These are phyloP conservation scores for Parastagonospora avenae DNA, from an alignment of 2,329 filamentous ascomycete species.

Conservation along the genomic window DNA sequence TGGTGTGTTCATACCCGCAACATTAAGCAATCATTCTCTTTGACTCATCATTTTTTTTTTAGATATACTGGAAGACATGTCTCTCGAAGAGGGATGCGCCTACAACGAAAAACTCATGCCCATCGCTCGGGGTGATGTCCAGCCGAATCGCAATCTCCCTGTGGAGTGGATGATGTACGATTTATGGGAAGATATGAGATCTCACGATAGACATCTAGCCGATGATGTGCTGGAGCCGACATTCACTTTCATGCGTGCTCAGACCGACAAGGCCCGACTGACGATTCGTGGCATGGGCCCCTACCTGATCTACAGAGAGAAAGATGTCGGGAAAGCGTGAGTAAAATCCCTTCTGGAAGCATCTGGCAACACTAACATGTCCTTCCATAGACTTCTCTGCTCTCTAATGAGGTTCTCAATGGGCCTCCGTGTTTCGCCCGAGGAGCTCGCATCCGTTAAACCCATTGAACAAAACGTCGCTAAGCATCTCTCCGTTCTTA, in stretches of 20 bases:
- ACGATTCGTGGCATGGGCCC: slow-evolving; percentile 31
- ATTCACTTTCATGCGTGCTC: slow-evolving; percentile 50
- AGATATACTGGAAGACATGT: slow-evolving; percentile 53
- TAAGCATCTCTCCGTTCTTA: slow-evolving; percentile 49
- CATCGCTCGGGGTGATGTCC: slow-evolving; percentile 37
- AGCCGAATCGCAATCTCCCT: slow-evolving; percentile 40
- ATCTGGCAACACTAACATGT: slow-evolving; percentile 2
- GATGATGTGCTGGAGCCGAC: slow-evolving; percentile 47
- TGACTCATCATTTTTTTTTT: too few species aligned
- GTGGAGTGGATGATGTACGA: slow-evolving; percentile 48
- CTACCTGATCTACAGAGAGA: slow-evolving; percentile 49
- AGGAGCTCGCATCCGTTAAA: slow-evolving; percentile 29
- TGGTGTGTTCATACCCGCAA: too few species aligned
- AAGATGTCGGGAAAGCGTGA: slow-evolving; percentile 50
- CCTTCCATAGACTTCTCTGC: slow-evolving; percentile 51
- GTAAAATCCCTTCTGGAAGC: slow-evolving; percentile 4
- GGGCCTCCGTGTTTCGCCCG: slow-evolving; percentile 30
- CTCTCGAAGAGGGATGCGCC: slow-evolving; percentile 44
- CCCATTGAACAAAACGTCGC: slow-evolving; percentile 43
- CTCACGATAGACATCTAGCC: slow-evolving; percentile 42
- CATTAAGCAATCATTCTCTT: too few species aligned
- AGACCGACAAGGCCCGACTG: slow-evolving; percentile 35
- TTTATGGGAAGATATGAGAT: slow-evolving; percentile 50
- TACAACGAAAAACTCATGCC: slow-evolving; percentile 49
- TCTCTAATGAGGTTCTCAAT: slow-evolving; percentile 49